A percentile compares a stretch with the other conserved stretches of the same genome.
Conservation (phyloP, 306 rosid genomes). For the Quercus aquifolioides region DNA sequence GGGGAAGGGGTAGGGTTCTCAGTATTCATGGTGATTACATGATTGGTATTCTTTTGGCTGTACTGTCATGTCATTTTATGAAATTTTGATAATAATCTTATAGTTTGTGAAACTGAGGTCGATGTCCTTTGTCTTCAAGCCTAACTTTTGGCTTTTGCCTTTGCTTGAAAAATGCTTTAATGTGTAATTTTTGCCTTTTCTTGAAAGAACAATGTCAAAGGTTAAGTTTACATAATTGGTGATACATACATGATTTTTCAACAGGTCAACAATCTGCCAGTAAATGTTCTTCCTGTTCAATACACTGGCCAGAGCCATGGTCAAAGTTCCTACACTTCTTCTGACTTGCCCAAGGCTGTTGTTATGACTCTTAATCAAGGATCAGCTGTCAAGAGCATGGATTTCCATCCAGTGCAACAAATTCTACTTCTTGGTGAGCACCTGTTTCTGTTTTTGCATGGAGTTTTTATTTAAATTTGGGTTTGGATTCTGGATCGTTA, state of each 20-base stretch:
- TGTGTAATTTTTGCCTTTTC: background rate
- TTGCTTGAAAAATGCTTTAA: background rate
- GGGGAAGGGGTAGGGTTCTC: too few relatives aligned
- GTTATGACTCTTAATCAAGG: constrained; percentile 73
- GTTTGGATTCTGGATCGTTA: background rate
- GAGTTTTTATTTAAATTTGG: background rate
- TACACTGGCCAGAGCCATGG: constrained; percentile 80
- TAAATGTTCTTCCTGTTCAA: constrained; percentile 69
- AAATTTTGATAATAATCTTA: background rate
- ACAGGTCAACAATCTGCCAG: constrained; percentile 87
- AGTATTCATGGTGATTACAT: background rate
- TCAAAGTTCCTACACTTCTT: constrained; percentile 83
- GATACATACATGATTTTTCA: constrained; percentile 25
- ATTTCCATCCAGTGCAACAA: constrained; percentile 92
- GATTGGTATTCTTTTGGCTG: background rate
- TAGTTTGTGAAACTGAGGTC: background rate
- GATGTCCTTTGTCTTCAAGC: background rate
- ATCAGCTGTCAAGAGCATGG: constrained; percentile 86
- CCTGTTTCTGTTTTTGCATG: background rate
- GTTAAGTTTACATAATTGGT: constrained; percentile 17
- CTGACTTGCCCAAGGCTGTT: constrained; percentile 88
- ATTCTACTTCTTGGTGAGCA: constrained; percentile 85
- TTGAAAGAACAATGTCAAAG: constrained; percentile 5
- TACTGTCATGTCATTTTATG: background rate
- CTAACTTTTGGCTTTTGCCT: background rate